These are phyloP conservation scores for Gonapodya sp. DNA, from an alignment of 192 early-diverging fungal species.

Conservation along the genomic window DNA sequence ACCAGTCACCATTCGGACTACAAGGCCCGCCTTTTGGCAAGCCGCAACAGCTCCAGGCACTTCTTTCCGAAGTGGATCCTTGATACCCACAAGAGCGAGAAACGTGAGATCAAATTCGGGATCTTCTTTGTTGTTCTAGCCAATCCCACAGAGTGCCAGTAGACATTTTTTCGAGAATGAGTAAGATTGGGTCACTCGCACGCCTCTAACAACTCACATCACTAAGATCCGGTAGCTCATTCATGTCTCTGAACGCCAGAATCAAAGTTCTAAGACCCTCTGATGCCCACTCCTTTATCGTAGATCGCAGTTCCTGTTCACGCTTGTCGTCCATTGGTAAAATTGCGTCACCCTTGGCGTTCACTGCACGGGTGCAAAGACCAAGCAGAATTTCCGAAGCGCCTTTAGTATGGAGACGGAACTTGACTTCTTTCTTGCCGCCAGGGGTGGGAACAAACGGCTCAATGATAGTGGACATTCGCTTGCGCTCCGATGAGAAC, in stretches of 20 bases:
- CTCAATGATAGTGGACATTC: slow-evolving; percentile 42
- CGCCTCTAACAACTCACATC: not conserved
- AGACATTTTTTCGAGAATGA: too few relatives aligned
- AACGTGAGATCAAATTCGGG: slow-evolving; percentile 41
- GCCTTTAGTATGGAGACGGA: slow-evolving; percentile 44
- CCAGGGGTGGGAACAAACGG: slow-evolving; percentile 12
- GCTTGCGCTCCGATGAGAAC: slow-evolving; percentile 44
- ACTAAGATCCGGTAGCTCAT: slow-evolving; percentile 14
- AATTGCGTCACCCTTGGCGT: slow-evolving; percentile 14
- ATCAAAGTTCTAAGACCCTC: slow-evolving; percentile 46
- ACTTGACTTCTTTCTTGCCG: slow-evolving; percentile 17
- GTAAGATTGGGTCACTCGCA: too few relatives aligned
- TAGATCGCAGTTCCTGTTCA: slow-evolving; percentile 22
- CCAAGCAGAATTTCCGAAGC: slow-evolving; percentile 45
- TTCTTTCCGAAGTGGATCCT: slow-evolving; percentile 48
- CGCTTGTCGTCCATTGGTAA: slow-evolving; percentile 20
- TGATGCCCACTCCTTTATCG: slow-evolving; percentile 44
- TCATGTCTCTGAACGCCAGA: slow-evolving; percentile 39
- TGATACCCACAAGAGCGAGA: slow-evolving; percentile 43
- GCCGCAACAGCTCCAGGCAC: slow-evolving; percentile 38
- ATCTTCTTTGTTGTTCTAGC: slow-evolving; percentile 24
- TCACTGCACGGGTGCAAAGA: slow-evolving; percentile 31
- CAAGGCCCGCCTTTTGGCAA: slow-evolving; percentile 43
- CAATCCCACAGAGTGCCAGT: too few relatives aligned
- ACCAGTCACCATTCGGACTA: slow-evolving; percentile 49